Evolutionary conservation across 2,329 filamentous ascomycete genomes (phyloP), one percentile per base, ranked within the genome.

Genomic region (Fusarium luffae): DNA sequence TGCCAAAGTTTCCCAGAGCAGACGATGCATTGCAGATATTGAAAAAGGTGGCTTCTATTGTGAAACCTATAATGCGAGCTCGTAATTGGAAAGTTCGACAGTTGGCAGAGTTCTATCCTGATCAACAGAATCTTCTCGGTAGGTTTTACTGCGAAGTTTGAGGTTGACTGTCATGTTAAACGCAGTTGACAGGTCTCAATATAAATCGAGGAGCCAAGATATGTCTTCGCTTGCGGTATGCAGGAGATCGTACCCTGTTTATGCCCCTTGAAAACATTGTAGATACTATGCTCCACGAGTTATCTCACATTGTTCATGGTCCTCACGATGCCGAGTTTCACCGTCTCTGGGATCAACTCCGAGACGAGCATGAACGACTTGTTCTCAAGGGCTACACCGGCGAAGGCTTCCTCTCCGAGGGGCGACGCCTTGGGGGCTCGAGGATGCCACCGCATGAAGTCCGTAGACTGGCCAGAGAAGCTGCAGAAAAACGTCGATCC

Each of bases 21-120:
- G 75, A 78, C 18, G 85, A 88, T 62, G 86, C 86, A 16, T 76
- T 88, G 19, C 80, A 88, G 37, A 88, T 88, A 60, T 85, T 98
- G 25, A 92, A 90, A 74, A 94, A 92, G 79, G 86, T 97, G 42
- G 93, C 93, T 4, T 97, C 94, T 27, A 81, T 97, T 60, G 94
- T 98, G 66, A 98, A 97, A 79, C 95, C 95, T 19, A 93, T 98
- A 68, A 98, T 98, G 94, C 87, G 93, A 69, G 93, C 93, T 49
- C 89, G 93, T 44, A 86, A 86, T 58, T 98, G 94, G 93, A 90
- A 85, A 67, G 93, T 98, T 34, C 85, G 87, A 28, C 88, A 92
- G 49, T 85, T 98, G 18, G 89, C 90, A 50, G 95, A 98, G 78
- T 97, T 98, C 80, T 92, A 93, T 64, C 95, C 95, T 2, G 84